Percentiles rank a stretch among this genome's conserved stretches.
Conservation (phyloP, 2,329 filamentous ascomycete genomes). For the Diaporthe sp. region DNA sequence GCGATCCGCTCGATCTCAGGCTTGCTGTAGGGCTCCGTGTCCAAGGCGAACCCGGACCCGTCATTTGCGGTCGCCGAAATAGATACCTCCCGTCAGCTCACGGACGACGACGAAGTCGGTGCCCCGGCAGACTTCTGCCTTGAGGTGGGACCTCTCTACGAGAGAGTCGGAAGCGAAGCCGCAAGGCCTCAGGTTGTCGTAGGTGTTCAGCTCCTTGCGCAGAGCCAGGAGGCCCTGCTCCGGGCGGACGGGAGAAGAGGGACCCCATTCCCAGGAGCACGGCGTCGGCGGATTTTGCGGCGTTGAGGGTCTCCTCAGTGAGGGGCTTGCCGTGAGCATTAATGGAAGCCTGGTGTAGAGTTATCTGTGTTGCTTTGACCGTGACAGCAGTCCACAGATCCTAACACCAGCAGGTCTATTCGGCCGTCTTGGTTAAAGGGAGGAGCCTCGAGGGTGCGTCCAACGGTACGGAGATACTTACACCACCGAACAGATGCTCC, state of each 20-base stretch:
- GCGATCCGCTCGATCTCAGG: slow-evolving; percentile 90
- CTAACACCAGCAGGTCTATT: neutral
- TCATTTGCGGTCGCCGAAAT: slow-evolving; percentile 90
- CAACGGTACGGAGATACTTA: slow-evolving; percentile 60
- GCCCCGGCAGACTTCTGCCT: slow-evolving; percentile 84
- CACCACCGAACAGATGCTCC: slow-evolving; percentile 90
- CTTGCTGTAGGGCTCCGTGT: slow-evolving; percentile 88
- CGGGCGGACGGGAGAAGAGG: slow-evolving; percentile 80
- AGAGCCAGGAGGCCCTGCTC: slow-evolving; percentile 92
- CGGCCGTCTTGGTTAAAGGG: slow-evolving; percentile 7
- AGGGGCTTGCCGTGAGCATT: slow-evolving; percentile 82
- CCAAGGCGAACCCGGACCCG: slow-evolving; percentile 78
- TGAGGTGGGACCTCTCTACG: slow-evolving; percentile 86
- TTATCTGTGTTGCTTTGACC: slow-evolving; percentile 22
- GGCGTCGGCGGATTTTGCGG: slow-evolving; percentile 87
- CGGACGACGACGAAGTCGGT: slow-evolving; percentile 94
- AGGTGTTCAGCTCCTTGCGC: slow-evolving; percentile 92
- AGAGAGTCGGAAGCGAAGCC: slow-evolving; percentile 92
- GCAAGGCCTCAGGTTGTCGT: slow-evolving; percentile 95
- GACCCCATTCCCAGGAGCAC: slow-evolving; percentile 98
- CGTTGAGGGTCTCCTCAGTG: slow-evolving; percentile 83
- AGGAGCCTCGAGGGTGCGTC: too few species aligned
- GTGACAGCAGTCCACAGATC: slow-evolving; percentile 1
- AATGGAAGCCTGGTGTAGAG: slow-evolving; percentile 79
- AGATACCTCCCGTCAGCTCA: slow-evolving; percentile 92